Evolutionary conservation across 495 filamentous ascomycete genomes (phyloP), one percentile per base, ranked within the genome.

Genomic region (Bathelium albidoporum): DNA sequence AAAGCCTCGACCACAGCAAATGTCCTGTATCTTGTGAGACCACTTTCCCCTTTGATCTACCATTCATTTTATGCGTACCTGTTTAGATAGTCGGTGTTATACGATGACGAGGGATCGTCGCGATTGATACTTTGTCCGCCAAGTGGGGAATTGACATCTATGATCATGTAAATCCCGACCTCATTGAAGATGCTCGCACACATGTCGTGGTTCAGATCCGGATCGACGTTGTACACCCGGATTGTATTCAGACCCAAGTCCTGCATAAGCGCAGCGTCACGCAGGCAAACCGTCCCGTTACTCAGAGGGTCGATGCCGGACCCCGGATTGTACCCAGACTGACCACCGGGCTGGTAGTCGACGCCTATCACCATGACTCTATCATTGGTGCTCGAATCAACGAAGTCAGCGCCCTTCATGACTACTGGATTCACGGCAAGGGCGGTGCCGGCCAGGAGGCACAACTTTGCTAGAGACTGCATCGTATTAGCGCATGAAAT

Each of bases 221-320:
- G 92, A 70, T 89, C 85, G 61, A 97, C 72, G 80, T 96, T 97
- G 81, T 97, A 97, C 10, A 94, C 84, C 65, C 93, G 89, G 74
- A 97, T 93, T 32, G 90, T 87, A 79, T 97, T 96, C 66, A 82
- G 76, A 76, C 87, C 88, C 62, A 97, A 79, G 29, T 81, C 73
- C 79, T 97, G 93, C 84, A 97, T 90, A 28, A 97, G 78, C 11
- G 91, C 91, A 59, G 94, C 93, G 81, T 97, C 93, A 59, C 93
- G 87, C 68, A 93, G 76, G 78, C 93, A 97, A 61, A 82, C 78
- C 32, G 85, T 81, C 28, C 77, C 79, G 72, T 96, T 80, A 69
- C 82, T 90, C 59, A 97, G 79, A 58, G 92, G 87, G 73, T 97
- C 93, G 49, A 79, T 72, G 14, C 80, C 78, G 22, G 70, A 65